Conservation (phyloP, 192 early-diverging fungal genomes). For the Fimicolochytrium jonesii region DNA sequence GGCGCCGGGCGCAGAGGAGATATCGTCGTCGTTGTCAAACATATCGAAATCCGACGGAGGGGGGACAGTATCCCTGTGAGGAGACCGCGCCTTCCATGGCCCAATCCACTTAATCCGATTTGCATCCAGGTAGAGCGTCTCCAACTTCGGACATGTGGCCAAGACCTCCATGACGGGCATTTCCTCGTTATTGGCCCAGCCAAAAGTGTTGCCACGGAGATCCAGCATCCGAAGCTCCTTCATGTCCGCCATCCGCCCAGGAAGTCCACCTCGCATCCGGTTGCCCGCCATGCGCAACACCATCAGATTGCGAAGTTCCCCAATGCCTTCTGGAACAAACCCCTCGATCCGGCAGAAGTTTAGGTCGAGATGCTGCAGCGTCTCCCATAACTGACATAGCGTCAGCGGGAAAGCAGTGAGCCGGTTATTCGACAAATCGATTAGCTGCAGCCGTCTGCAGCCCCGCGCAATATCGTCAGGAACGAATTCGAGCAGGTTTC, state of each 20-base stretch:
- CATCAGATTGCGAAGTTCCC: slow-evolving; percentile 54
- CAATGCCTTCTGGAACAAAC: slow-evolving; percentile 66
- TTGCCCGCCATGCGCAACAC: slow-evolving; percentile 73
- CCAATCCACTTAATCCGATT: slow-evolving; percentile 37
- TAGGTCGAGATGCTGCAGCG: slow-evolving; percentile 64
- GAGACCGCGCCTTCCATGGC: slow-evolving; percentile 12
- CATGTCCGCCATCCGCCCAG: slow-evolving; percentile 55
- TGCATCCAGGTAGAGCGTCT: slow-evolving; percentile 31
- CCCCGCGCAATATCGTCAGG: slow-evolving; percentile 62
- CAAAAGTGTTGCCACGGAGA: slow-evolving; percentile 74
- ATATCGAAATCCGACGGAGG: background rate
- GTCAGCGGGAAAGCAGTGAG: slow-evolving; percentile 63
- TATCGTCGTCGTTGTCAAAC: background rate
- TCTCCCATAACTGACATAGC: slow-evolving; percentile 50
- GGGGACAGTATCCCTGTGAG: too few relatives aligned
- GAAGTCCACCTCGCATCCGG: slow-evolving; percentile 64
- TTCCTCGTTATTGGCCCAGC: slow-evolving; percentile 60
- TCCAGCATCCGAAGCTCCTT: slow-evolving; percentile 67
- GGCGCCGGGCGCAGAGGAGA: background rate
- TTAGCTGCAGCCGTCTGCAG: slow-evolving; percentile 45
- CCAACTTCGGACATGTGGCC: slow-evolving; percentile 23
- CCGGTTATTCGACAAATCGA: slow-evolving; percentile 81
- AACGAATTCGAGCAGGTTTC: slow-evolving; percentile 70
- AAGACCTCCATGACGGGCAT: slow-evolving; percentile 50
- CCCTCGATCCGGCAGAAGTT: slow-evolving; percentile 77